Evolutionary conservation across 73 alveolate genomes (phyloP).

Genomic region (Stentor coeruleus): DNA sequence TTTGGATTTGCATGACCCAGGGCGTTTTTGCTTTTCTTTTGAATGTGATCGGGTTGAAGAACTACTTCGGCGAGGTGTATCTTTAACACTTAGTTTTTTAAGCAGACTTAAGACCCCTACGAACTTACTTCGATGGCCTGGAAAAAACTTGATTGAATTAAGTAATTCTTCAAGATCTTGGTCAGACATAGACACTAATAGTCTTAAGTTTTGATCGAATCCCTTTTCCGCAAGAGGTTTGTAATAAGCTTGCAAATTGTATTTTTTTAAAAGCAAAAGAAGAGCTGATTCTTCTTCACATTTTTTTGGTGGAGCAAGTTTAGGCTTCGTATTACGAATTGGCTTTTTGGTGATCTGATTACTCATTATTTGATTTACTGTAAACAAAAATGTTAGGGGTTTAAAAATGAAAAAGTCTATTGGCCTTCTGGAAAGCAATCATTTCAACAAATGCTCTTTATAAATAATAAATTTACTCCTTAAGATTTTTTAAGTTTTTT

Average conservation of each 20-base stretch:
- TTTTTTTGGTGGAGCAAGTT: neutral
- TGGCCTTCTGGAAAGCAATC: neutral
- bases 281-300: neutral
- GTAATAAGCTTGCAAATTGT: conserved; percentile 28
- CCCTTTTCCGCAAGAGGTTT: conserved; percentile 35
- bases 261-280: conserved; percentile 23
- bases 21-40: conserved; percentile 13
- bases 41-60: neutral
- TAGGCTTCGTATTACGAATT: neutral
- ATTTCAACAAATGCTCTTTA: neutral
- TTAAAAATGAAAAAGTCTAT: too few species aligned
- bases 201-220: conserved; percentile 31
- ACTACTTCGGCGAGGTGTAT: neutral
- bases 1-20: neutral
- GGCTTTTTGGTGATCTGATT: neutral
- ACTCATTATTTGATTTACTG: neutral
- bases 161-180: conserved; percentile 29
- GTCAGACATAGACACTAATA: conserved; percentile 25
- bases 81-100: neutral
- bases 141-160: conserved; percentile 30
- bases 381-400: neutral
- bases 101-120: neutral
- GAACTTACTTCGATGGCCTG: conserved; percentile 43
- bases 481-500: too few species aligned
- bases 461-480: too few species aligned